Evolutionary conservation across 1,284 basidiomycete genomes (phyloP).

Genomic region (Laetiporus sulphureus): DNA sequence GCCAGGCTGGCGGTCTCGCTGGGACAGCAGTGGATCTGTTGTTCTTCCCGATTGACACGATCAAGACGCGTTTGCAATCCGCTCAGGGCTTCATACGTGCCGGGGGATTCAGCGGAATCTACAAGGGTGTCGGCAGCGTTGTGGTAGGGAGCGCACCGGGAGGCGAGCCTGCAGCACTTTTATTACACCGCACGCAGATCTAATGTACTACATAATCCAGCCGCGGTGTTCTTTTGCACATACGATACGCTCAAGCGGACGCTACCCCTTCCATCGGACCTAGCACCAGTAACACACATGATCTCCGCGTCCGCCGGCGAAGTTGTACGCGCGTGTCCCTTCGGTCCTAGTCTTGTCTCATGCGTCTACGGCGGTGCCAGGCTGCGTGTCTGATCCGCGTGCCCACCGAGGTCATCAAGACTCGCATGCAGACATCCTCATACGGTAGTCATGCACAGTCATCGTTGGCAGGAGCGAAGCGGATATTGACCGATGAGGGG

Average conservation of each 20-base stretch:
- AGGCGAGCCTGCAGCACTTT: constrained; percentile 43
- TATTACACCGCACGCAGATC: background rate
- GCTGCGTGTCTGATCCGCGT: constrained; percentile 91
- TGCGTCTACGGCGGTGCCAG: constrained; percentile 32
- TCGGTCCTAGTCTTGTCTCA: constrained; percentile 18
- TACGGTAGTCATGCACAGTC: constrained; percentile 48
- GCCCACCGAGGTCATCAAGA: constrained; percentile 93
- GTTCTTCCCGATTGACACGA: constrained; percentile 94
- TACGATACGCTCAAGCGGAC: constrained; percentile 87
- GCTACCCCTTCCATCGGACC: constrained; percentile 51
- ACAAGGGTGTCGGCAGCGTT: constrained; percentile 93
- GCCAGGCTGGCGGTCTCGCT: constrained; percentile 79
- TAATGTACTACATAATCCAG: constrained; percentile 33
- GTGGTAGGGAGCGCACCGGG: constrained; percentile 95
- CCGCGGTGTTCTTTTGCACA: constrained; percentile 91
- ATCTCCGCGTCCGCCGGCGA: constrained; percentile 77
- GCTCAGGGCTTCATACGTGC: constrained; percentile 80
- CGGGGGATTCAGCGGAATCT: constrained; percentile 90
- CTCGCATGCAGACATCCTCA: constrained; percentile 69
- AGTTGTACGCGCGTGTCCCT: constrained; percentile 50
- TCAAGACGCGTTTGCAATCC: constrained; percentile 94
- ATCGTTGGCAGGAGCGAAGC: constrained; percentile 40
- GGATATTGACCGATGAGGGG: constrained; percentile 53
- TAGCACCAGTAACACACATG: constrained; percentile 75
- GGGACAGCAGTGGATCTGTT: constrained; percentile 90